A percentile compares a stretch with the other conserved stretches of the same genome.
phyloP scores from a whole-genome alignment of 2,329 filamentous ascomycete species.

The Ophiostoma sp. region DNA sequence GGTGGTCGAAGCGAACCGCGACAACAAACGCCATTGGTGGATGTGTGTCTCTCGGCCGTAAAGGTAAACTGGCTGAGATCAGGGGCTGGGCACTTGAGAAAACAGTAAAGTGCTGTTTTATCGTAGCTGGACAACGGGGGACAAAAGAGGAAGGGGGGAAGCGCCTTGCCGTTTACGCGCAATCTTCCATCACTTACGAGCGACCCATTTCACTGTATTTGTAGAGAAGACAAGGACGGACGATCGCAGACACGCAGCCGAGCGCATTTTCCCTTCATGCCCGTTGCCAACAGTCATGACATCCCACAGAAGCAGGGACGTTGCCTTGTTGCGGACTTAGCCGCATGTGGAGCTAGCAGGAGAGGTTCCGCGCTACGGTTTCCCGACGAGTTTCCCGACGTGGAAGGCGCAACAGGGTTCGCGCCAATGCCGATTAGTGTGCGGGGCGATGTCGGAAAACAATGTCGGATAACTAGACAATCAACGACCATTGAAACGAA shows the following conservation, averaged over 20 bases:
- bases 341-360: not conserved
- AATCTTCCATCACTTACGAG: not conserved
- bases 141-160: not conserved
- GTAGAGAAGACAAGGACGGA: not conserved
- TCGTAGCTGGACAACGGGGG: not conserved
- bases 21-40: not conserved
- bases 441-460: not conserved
- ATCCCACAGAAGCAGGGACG: not conserved
- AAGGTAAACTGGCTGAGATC: not conserved
- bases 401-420: not conserved
- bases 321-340: not conserved
- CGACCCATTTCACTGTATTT: not conserved
- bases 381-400: not conserved
- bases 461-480: not conserved
- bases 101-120: not conserved
- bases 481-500: not conserved
- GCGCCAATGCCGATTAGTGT: not conserved
- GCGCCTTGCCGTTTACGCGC: conserved; percentile 2
- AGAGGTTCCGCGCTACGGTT: not conserved
- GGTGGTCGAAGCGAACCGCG: not conserved
- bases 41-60: not conserved
- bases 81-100: not conserved
- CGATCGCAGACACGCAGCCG: not conserved
- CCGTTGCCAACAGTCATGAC: no score
- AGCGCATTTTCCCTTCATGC: no score